Conservation (phyloP, 2,329 filamentous ascomycete genomes). For the Ophiostoma fasciatum region DNA sequence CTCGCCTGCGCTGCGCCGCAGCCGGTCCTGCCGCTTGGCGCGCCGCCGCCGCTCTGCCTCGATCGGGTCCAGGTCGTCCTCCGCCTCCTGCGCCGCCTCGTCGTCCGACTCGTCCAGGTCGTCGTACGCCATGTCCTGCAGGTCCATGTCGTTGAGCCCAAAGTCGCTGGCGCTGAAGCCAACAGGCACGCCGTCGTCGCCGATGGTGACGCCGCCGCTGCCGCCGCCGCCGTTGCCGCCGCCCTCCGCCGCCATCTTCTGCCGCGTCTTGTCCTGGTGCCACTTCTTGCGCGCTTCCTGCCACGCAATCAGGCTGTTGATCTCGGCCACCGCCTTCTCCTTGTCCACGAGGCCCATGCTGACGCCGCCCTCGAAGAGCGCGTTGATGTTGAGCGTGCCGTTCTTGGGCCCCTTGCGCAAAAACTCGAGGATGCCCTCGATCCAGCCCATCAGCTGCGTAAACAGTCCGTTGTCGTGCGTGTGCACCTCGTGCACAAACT, state of each 20-base stretch:
- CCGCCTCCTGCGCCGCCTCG: constrained; percentile 52
- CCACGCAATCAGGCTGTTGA: constrained; percentile 79
- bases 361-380: constrained; percentile 69
- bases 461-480: constrained; percentile 94
- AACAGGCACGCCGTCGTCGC: constrained; percentile 26
- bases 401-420: constrained; percentile 72
- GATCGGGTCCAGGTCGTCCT: constrained; percentile 76
- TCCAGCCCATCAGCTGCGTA: constrained; percentile 91
- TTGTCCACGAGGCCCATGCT: constrained; percentile 55
- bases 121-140: constrained; percentile 73
- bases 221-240: constrained; percentile 26
- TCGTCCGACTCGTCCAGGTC: constrained; percentile 48
- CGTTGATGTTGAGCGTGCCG: constrained; percentile 87
- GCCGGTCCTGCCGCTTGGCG: constrained; percentile 60
- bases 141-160: constrained; percentile 71
- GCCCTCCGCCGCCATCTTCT: constrained; percentile 93
- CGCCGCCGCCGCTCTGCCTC: constrained; percentile 69
- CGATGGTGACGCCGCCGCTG: too few relatives aligned
- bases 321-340: constrained; percentile 59
- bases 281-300: constrained; percentile 93
- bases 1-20: constrained; percentile 70
- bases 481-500: constrained; percentile 96
- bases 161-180: constrained; percentile 73
- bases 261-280: constrained; percentile 93
- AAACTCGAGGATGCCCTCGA: constrained; percentile 90